These are phyloP conservation scores for Lavandula angustifolia DNA, from an alignment of 257 asterid genomes.

Conservation along the genomic window DNA sequence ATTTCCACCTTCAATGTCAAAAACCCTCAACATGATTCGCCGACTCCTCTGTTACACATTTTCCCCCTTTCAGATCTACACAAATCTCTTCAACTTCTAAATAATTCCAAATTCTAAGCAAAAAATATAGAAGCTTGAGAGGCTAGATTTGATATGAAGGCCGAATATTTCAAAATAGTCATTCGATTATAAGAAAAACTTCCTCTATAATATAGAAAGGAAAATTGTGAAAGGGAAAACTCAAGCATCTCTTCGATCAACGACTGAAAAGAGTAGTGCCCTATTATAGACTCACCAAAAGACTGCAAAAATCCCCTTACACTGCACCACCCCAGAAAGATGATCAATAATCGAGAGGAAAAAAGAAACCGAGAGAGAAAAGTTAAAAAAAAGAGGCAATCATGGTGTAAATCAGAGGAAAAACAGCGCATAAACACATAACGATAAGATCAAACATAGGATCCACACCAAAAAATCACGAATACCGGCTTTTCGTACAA, in stretches of 20 bases:
- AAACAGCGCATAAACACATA: constrained; percentile 1
- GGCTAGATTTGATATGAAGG: background rate
- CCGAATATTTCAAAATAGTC: background rate
- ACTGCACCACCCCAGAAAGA: constrained; percentile 32
- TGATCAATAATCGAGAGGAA: constrained; percentile 22
- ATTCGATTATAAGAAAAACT: background rate
- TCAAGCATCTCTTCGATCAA: constrained; percentile 36
- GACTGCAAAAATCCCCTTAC: constrained; percentile 28
- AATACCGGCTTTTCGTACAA: too few species aligned
- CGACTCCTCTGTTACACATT: constrained; percentile 37
- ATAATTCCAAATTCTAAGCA: background rate
- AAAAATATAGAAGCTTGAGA: background rate
- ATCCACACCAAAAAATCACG: constrained; percentile 20
- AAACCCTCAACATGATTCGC: constrained; percentile 44
- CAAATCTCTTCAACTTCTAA: constrained; percentile 8
- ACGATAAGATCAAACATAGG: background rate
- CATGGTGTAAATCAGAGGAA: constrained; percentile 6
- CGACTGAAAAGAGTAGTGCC: constrained; percentile 18
- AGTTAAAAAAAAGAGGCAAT: background rate
- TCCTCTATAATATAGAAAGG: background rate
- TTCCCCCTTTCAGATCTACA: constrained; percentile 45
- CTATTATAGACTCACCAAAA: constrained; percentile 23
- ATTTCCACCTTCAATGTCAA: constrained; percentile 48
- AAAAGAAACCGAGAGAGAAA: background rate
- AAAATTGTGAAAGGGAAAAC: constrained; percentile 6